Conservation (phyloP, 495 filamentous ascomycete species). For the Trichoderma asperelloides region DNA sequence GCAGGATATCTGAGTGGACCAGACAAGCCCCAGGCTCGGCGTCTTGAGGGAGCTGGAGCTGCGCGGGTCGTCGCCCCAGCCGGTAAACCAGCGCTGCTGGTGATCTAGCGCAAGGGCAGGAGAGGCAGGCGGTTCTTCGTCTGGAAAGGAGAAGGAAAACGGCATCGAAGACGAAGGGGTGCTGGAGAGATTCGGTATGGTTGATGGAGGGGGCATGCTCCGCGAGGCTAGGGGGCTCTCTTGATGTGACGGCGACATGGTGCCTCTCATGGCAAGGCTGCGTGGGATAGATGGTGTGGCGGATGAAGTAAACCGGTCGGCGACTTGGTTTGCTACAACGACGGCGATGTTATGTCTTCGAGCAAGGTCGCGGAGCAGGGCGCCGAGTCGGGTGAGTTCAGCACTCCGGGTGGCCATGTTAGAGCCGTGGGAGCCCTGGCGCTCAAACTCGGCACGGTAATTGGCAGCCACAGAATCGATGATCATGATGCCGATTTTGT, state of each 20-base stretch:
- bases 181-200: slow-evolving; percentile 10
- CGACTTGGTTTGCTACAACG: slow-evolving; percentile 93
- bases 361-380: slow-evolving; percentile 65
- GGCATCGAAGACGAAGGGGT: slow-evolving; percentile 18
- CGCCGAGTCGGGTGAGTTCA: slow-evolving; percentile 70
- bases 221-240: slow-evolving; percentile 32
- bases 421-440: slow-evolving; percentile 25
- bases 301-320: slow-evolving; percentile 58
- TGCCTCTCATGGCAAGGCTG: neutral
- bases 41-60: slow-evolving; percentile 54
- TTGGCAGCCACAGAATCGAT: slow-evolving; percentile 91
- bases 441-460: slow-evolving; percentile 81
- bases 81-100: slow-evolving; percentile 89
- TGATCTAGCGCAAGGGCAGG: slow-evolving; percentile 64
- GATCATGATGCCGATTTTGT: slow-evolving; percentile 69
- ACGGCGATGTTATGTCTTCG: slow-evolving; percentile 64
- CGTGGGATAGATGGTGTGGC: slow-evolving; percentile 11
- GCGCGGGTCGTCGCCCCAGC: slow-evolving; percentile 65
- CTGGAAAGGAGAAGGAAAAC: slow-evolving; percentile 23
- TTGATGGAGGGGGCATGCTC: slow-evolving; percentile 14
- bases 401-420: slow-evolving; percentile 53
- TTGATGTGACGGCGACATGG: slow-evolving; percentile 14
- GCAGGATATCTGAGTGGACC: slow-evolving; percentile 78
- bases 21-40: slow-evolving; percentile 76
- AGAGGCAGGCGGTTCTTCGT: slow-evolving; percentile 24